phyloP scores from a whole-genome alignment of 2,329 filamentous ascomycete genomes.

The Aspergillus caelatus region DNA sequence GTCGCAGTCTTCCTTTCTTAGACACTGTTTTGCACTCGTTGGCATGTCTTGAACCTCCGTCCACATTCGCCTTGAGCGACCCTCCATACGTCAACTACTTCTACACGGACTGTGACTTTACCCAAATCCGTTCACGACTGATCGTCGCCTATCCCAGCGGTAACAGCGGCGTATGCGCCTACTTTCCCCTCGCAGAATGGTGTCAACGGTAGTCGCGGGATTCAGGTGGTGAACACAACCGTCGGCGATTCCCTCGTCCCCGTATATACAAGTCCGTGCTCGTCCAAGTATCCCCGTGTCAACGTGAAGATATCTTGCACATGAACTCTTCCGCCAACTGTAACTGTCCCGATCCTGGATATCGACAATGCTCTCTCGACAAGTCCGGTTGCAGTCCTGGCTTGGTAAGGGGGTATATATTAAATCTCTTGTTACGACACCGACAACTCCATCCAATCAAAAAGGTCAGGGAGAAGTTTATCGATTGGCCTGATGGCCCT shows the following conservation, averaged over 20 bases:
- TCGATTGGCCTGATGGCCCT: conserved; percentile 42
- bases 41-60: not conserved
- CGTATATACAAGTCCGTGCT: not conserved
- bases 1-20: not conserved
- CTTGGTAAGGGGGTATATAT: conserved; percentile 23
- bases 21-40: not conserved
- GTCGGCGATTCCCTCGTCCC: not conserved
- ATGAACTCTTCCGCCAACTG: not conserved
- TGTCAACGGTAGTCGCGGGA: not conserved
- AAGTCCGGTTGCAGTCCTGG: conserved; percentile 30
- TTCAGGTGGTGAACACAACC: not conserved
- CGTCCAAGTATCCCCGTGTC: not conserved
- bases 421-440: not conserved
- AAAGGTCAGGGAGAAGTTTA: conserved; percentile 46
- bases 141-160: not conserved
- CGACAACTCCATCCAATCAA: not conserved
- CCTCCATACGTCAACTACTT: not conserved
- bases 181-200: not conserved
- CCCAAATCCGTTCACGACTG: not conserved
- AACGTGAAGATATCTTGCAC: not conserved
- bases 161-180: not conserved
- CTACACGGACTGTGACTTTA: not conserved
- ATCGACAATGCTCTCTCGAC: conserved; percentile 1
- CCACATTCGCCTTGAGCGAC: not conserved
- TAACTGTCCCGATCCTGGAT: not conserved